Evolutionary conservation across 257 asterid species (phyloP), one percentile per base, ranked within the genome.

Genomic region (Capsicum pubescens): DNA sequence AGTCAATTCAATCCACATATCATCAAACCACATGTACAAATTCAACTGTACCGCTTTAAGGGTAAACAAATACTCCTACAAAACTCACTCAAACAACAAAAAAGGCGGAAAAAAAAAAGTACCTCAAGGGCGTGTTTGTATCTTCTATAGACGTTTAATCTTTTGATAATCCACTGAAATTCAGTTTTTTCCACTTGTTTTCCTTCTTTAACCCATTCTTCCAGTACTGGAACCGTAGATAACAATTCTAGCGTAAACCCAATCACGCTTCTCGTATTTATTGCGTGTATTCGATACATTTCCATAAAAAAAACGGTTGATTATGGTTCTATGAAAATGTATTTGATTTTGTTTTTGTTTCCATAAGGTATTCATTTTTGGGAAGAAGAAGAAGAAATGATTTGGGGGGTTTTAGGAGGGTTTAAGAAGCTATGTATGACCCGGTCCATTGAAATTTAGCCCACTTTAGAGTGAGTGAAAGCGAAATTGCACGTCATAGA

Each of bases 111-210:
- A 69, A 12, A 11, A 79, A 7, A 16, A 69, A 55, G 79, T 77
- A 92, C 98, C 97, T 92, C 93, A 44, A 92, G 95, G 85, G 98
- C 96, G 74, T 93, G 96, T 79, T 87, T 93, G 89, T 87, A 91
- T 90, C 97, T 88, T 84, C 81, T 84, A 52, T 66, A 84, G 59
- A 63, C 11, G 66, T 69, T 84, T 84, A 94, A 80, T 84, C 86
- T 88, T 1, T 54, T 80, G 66, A 91, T 83, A 79, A 91, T 63
- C 36, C 79, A 70, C 66, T 81, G 86, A 68, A 92, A 87, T 39
- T 88, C 88, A 19, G 66, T 19, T 80, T 83, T 84, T 78, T 8
- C 12, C 0, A 89, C 85, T 32, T 19, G 6, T 21, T 86, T 89
- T 68, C 96, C 96, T 84, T 90, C 91, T 69, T 46, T 69, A 60